Conservation (phyloP, 2,329 filamentous ascomycete genomes). For the Stagonosporopsis chrysanthemi region DNA sequence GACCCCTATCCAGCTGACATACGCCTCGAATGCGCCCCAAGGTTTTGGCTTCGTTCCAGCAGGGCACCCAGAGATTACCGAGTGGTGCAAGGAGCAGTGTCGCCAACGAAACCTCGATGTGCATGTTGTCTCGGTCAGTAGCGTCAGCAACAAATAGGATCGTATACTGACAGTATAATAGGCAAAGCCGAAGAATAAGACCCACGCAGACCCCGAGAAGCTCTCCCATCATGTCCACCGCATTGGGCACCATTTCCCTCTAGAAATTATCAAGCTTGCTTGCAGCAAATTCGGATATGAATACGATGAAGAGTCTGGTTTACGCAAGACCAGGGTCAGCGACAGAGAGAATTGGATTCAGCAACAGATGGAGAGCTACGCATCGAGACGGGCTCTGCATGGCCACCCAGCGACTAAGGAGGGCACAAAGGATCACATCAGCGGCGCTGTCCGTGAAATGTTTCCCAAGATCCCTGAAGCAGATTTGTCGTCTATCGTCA, state of each 20-base stretch:
- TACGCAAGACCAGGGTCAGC: conserved; percentile 29
- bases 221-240: conserved; percentile 68
- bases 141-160: neutral
- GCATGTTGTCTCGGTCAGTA: conserved; percentile 67
- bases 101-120: conserved; percentile 62
- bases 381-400: conserved; percentile 34
- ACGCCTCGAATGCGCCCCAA: conserved; percentile 61
- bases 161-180: conserved; percentile 26
- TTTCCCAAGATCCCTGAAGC: conserved; percentile 69
- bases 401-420: conserved; percentile 40
- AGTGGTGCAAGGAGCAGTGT: conserved; percentile 65
- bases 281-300: conserved; percentile 58
- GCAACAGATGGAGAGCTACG: conserved; percentile 46
- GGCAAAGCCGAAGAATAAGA: conserved; percentile 57
- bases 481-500: conserved; percentile 65
- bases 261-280: conserved; percentile 64
- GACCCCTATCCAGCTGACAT: conserved; percentile 59
- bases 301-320: conserved; percentile 31
- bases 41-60: conserved; percentile 69
- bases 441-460: conserved; percentile 66
- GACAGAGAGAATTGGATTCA: conserved; percentile 42
- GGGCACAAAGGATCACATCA: conserved; percentile 64
- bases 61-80: conserved; percentile 66
- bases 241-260: conserved; percentile 69
- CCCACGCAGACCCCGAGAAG: conserved; percentile 58